Evolutionary conservation across 805 yeast species (phyloP), one percentile per base, ranked within the genome.

Genomic region (Metschnikowia lochheadii): DNA sequence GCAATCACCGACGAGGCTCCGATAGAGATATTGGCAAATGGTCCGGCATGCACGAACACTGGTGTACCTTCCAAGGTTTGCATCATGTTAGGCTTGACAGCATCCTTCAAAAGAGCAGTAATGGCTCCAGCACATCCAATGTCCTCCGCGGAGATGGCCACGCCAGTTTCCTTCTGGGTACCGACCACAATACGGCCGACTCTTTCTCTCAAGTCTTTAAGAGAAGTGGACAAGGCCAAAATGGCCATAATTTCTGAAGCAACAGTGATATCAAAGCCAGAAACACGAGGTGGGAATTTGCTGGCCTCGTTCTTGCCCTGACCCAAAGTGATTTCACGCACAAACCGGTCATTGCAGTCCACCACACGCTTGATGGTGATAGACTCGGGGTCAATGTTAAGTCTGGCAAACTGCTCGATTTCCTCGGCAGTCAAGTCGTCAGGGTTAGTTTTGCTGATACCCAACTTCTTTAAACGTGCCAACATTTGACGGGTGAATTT

Each of bases 11-110:
- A 91, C 34, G 92, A 87, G 13, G 97, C 97, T 61, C 99, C 99
- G 66, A 92, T 92, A 33, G 96, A 88, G 57, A 92, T 92, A 72
- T 92, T 92, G 58, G 98, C 98, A 68, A 92, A 92, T 29, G 98
- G 98, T 56, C 98, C 98, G 38, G 97, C 97, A 66, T 92, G 98
- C 17, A 92, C 96, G 63, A 92, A 83, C 23, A 92, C 98, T 5
- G 98, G 98, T 6, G 97, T 91, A 53, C 98, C 98, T 72, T 92
- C 97, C 54, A 92, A 79, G 46, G 97, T 89, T 72, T 92, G 98
- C 98, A 92, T 92, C 66, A 92, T 71, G 67, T 89, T 92, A 58
- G 98, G 98, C 75, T 91, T 92, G 67, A 92, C 84, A 21, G 98
- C 96, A 66, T 92, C 98, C 73, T 90, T 92, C 78, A 92, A 76